Percentiles rank a stretch among this genome's conserved stretches.
These are phyloP conservation scores for Cicer bijugum DNA, from an alignment of 306 rosid genomes.

Conservation along the genomic window DNA sequence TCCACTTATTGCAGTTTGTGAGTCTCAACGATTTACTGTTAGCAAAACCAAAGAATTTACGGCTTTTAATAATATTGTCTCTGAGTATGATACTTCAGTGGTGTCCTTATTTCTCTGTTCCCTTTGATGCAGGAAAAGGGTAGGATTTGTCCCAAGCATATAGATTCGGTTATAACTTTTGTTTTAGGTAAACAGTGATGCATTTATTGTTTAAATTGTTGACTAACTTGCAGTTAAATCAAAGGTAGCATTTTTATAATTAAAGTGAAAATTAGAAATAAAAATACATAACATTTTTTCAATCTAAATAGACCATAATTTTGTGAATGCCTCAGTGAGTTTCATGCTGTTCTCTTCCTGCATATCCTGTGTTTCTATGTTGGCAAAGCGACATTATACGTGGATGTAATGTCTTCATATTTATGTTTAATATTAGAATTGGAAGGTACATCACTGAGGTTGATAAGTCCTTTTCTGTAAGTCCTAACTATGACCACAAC, in stretches of 20 bases:
- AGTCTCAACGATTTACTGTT: not conserved
- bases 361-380: slow-evolving; percentile 8
- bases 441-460: slow-evolving; percentile 11
- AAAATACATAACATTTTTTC: not conserved
- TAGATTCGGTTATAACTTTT: slow-evolving; percentile 64
- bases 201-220: slow-evolving; percentile 11
- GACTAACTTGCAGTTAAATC: slow-evolving; percentile 15
- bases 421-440: slow-evolving; percentile 33
- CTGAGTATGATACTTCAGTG: slow-evolving; percentile 28
- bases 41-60: slow-evolving; percentile 1
- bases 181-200: slow-evolving; percentile 75
- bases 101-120: slow-evolving; percentile 39
- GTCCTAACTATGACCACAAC: slow-evolving; percentile 18
- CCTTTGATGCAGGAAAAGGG: slow-evolving; percentile 62
- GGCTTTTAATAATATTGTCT: slow-evolving; percentile 16
- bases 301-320: not conserved
- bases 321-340: not conserved
- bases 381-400: slow-evolving; percentile 1
- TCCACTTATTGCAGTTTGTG: not conserved
- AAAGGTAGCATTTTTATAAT: not conserved
- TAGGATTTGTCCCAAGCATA: slow-evolving; percentile 40
- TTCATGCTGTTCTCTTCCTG: slow-evolving; percentile 8
- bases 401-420: slow-evolving; percentile 31
- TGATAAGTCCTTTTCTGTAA: not conserved
- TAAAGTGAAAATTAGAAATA: not conserved